These are phyloP conservation scores for Diaporthe citrichinensis DNA, from an alignment of 2,329 filamentous ascomycete genomes.

Conservation along the genomic window DNA sequence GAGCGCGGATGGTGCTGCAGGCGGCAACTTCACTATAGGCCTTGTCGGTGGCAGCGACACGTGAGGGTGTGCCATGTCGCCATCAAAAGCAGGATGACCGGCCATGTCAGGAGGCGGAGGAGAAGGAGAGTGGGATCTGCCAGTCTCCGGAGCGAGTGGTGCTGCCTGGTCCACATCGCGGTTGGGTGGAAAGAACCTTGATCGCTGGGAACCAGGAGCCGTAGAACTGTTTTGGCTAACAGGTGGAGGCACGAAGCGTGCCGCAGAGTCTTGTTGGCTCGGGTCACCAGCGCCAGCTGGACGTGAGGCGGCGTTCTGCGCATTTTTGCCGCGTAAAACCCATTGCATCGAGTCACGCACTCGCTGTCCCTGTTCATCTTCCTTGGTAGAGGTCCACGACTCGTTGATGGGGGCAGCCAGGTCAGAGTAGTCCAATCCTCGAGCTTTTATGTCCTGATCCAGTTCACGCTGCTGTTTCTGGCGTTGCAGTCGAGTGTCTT, in stretches of 20 bases:
- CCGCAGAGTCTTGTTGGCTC: constrained; percentile 26
- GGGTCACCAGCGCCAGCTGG: constrained; percentile 4
- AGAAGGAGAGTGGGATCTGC: constrained; percentile 70
- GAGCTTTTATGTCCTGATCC: constrained; percentile 60
- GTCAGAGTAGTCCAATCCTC: constrained; percentile 60
- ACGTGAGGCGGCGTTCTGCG: constrained; percentile 35
- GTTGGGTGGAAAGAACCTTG: constrained; percentile 73
- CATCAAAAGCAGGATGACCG: constrained; percentile 80
- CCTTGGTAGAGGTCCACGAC: constrained; percentile 64
- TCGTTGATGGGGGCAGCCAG: constrained; percentile 65
- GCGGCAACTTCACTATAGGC: constrained; percentile 86
- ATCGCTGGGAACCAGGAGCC: constrained; percentile 48
- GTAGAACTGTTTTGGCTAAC: constrained; percentile 22
- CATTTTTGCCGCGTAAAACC: constrained; percentile 47
- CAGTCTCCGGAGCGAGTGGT: constrained; percentile 51
- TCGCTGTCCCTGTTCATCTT: constrained; percentile 54
- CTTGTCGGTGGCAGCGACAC: constrained; percentile 79
- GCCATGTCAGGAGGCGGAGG: constrained; percentile 80
- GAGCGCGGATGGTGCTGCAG: constrained; percentile 59
- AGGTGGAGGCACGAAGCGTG: constrained; percentile 19
- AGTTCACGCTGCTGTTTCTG: constrained; percentile 57
- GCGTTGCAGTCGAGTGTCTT: constrained; percentile 57
- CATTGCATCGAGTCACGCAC: constrained; percentile 48
- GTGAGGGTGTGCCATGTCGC: constrained; percentile 74
- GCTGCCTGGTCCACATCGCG: constrained; percentile 31